phyloP scores from a whole-genome alignment of 305 asterid genomes.

The Plantago rigida region DNA sequence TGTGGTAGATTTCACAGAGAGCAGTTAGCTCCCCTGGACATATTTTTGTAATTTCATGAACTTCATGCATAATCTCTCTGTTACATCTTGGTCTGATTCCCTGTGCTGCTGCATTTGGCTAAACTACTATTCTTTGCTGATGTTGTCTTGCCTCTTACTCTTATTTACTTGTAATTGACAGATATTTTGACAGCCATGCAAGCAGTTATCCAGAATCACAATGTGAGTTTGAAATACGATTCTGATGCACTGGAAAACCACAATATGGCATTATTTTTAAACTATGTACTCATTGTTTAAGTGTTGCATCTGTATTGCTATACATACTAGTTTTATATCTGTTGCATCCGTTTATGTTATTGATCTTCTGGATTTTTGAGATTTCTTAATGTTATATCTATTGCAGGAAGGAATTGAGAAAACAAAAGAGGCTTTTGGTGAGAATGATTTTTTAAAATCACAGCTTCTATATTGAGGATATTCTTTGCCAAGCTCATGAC shows the following conservation, averaged over 20 bases:
- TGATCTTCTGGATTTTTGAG: background rate
- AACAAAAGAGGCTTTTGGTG: slow-evolving; percentile 74
- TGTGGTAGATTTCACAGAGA: background rate
- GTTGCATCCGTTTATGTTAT: background rate
- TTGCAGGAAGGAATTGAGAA: slow-evolving; percentile 72
- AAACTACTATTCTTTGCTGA: slow-evolving; percentile 18
- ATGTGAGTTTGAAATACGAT: slow-evolving; percentile 48
- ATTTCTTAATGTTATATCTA: slow-evolving; percentile 1
- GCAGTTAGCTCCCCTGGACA: slow-evolving; percentile 13
- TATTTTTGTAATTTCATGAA: background rate
- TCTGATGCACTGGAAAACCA: background rate
- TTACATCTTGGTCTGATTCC: slow-evolving; percentile 12
- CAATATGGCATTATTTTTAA: too few relatives aligned
- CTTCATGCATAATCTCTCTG: slow-evolving; percentile 14
- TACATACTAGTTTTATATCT: slow-evolving; percentile 9
- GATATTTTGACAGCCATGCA: slow-evolving; percentile 71
- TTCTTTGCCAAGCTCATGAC: slow-evolving; percentile 19
- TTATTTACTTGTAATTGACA: slow-evolving; percentile 38
- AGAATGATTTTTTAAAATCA: slow-evolving; percentile 26
- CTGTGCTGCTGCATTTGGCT: slow-evolving; percentile 18
- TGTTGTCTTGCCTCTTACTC: slow-evolving; percentile 22
- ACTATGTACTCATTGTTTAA: background rate
- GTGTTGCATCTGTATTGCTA: background rate
- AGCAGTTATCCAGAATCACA: slow-evolving; percentile 62
- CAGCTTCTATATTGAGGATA: slow-evolving; percentile 11